These are phyloP conservation scores for Nicotiana undulata DNA, from an alignment of 257 asterid genomes.

Conservation along the genomic window DNA sequence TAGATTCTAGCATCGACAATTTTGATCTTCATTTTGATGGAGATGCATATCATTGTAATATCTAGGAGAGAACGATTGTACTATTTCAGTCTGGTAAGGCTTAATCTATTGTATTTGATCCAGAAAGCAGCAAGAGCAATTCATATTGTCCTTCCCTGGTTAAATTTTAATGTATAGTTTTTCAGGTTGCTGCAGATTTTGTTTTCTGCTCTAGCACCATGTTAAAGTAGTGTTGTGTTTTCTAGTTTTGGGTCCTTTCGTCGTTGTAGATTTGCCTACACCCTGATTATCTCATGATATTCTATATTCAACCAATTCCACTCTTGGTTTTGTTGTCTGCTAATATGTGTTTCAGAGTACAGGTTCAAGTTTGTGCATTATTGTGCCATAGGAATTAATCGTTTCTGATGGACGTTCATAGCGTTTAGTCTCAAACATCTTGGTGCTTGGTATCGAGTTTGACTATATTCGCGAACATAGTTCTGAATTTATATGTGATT, in stretches of 20 bases:
- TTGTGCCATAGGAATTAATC: not conserved
- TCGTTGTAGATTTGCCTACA: not conserved
- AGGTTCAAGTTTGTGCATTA: not conserved
- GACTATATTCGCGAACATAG: not conserved
- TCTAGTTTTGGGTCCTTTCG: not conserved
- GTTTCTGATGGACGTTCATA: not conserved
- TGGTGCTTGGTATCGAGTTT: not conserved
- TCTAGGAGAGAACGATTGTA: not conserved
- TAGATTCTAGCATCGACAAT: not conserved
- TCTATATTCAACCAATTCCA: not conserved
- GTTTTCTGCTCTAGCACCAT: not conserved
- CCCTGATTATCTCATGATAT: not conserved
- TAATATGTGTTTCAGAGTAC: not conserved
- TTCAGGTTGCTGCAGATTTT: not conserved
- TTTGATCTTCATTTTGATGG: not conserved
- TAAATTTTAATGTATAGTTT: not conserved
- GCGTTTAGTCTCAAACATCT: not conserved
- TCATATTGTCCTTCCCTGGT: not conserved
- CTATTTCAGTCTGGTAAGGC: not conserved
- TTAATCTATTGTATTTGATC: not conserved
- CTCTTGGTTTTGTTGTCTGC: not conserved
- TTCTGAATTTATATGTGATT: not conserved
- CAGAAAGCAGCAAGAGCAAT: not conserved
- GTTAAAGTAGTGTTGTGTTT: not conserved
- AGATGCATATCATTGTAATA: constrained; percentile 1